These are phyloP conservation scores for Phanerochaete sordida DNA, from an alignment of 768 basidiomycete species.

Conservation along the genomic window DNA sequence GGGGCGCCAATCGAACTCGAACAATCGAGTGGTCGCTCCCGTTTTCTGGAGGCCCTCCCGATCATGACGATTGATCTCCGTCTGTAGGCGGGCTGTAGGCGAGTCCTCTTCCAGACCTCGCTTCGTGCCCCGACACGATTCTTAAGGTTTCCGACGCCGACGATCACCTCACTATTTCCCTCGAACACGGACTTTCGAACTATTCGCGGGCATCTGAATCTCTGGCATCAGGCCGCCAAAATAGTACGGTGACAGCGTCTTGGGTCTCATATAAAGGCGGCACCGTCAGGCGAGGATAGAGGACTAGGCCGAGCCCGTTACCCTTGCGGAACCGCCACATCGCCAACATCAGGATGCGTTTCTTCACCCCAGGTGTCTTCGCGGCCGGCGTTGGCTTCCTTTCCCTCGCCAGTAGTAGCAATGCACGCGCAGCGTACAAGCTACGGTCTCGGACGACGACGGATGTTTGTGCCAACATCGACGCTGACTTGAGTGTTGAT, in stretches of 20 bases:
- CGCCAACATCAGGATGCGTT: background rate
- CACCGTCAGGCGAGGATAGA: too few species aligned
- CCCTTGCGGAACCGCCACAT: slow-evolving; percentile 5
- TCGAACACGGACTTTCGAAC: background rate
- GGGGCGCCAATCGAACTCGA: too few species aligned
- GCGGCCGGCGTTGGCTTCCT: background rate
- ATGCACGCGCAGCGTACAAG: slow-evolving; percentile 6
- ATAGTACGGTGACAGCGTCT: background rate
- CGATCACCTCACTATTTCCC: background rate
- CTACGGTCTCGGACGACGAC: slow-evolving; percentile 4
- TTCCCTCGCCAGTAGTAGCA: background rate
- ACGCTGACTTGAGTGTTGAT: slow-evolving; percentile 27
- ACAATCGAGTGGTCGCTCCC: too few species aligned
- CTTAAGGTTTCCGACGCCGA: background rate
- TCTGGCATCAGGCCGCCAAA: background rate
- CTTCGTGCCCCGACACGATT: background rate
- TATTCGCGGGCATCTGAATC: background rate
- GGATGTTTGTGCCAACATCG: slow-evolving; percentile 41
- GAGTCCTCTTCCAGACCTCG: background rate
- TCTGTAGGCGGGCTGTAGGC: background rate
- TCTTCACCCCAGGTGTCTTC: background rate
- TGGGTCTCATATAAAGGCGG: background rate
- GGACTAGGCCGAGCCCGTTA: background rate
- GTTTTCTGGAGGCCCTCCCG: background rate
- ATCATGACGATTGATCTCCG: background rate